Evolutionary conservation across 805 yeast species (phyloP).

Genomic region (Tetrapisispora fleetii): DNA sequence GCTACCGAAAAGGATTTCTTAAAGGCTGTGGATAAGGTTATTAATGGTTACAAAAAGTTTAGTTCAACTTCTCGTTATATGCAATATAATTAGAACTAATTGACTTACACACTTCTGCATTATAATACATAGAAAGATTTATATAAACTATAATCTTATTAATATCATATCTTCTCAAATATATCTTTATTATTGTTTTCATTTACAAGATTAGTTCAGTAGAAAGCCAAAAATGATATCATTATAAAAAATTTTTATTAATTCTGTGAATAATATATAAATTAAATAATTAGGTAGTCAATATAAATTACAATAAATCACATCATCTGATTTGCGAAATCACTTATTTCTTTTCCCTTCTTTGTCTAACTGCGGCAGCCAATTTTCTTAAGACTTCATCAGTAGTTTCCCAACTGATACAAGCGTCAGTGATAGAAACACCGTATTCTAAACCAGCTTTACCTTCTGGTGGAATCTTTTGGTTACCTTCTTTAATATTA

Average conservation of each 20-base stretch:
- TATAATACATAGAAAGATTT: not conserved
- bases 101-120: slow-evolving; percentile 1
- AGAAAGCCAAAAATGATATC: not conserved
- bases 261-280: not conserved
- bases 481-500: slow-evolving; percentile 86
- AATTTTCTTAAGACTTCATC: slow-evolving; percentile 58
- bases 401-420: slow-evolving; percentile 86
- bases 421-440: slow-evolving; percentile 94
- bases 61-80: slow-evolving; percentile 94
- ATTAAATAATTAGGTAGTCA: not conserved
- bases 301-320: not conserved
- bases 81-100: slow-evolving; percentile 71
- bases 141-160: not conserved
- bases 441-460: slow-evolving; percentile 76
- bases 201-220: not conserved
- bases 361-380: slow-evolving; percentile 68
- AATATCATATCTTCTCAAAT: not conserved
- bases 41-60: slow-evolving; percentile 96
- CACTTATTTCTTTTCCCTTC: slow-evolving; percentile 39
- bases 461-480: slow-evolving; percentile 76
- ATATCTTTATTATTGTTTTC: not conserved
- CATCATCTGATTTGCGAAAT: not conserved
- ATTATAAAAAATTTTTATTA: too few relatives aligned
- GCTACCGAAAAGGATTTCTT: slow-evolving; percentile 97
- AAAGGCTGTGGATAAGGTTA: slow-evolving; percentile 96